Conservation (phyloP, 2,329 filamentous ascomycete genomes). For the Gyromitra esculenta region DNA sequence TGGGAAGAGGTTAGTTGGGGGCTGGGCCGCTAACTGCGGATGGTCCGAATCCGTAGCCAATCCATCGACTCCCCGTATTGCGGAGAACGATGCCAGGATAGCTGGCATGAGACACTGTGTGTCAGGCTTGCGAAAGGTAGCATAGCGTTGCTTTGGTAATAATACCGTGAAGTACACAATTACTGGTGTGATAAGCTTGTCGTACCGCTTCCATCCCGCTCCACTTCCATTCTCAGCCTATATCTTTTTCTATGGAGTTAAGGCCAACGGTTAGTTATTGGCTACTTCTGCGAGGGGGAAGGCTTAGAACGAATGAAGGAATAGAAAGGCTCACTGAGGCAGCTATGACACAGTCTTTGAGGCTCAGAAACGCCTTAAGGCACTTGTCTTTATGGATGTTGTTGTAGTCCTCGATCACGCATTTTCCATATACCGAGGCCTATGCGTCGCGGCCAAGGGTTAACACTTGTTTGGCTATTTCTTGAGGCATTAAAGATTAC, state of each 20-base stretch:
- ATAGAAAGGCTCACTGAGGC: conserved; percentile 22
- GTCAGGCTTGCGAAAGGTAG: neutral
- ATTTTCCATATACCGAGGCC: conserved; percentile 89
- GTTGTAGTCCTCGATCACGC: conserved; percentile 89
- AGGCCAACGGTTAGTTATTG: conserved; percentile 12
- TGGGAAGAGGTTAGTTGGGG: neutral
- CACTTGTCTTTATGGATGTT: conserved; percentile 92
- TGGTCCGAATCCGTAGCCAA: neutral
- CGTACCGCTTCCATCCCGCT: neutral
- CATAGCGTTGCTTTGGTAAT: neutral
- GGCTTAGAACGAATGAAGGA: too few relatives aligned
- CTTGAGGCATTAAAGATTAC: conserved; percentile 60
- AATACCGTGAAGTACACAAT: neutral
- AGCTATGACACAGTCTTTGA: conserved; percentile 52
- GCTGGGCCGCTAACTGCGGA: neutral
- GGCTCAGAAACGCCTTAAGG: conserved; percentile 74
- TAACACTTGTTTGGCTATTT: conserved; percentile 30
- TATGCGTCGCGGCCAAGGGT: conserved; percentile 60
- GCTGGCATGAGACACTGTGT: neutral
- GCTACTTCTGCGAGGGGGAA: neutral
- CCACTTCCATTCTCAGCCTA: neutral
- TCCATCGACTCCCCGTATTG: neutral
- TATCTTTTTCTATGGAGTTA: conserved; percentile 14
- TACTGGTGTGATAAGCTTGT: neutral
- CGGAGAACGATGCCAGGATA: neutral